Conservation (phyloP, 2,329 filamentous ascomycete genomes). For the Rhinocladiella similis region DNA sequence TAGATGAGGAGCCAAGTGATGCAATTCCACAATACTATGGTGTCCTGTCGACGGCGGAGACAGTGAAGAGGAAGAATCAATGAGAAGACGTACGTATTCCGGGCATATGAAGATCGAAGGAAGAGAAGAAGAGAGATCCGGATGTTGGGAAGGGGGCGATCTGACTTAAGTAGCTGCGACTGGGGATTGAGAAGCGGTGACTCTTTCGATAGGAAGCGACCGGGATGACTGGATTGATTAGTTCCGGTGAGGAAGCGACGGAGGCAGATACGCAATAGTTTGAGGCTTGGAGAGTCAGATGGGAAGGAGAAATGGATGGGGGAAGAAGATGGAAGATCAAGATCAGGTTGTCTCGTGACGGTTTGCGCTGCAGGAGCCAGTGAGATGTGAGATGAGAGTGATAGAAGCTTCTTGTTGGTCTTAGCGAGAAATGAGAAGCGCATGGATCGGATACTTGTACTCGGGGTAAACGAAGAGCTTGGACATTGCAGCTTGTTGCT, state of each 20-base stretch:
- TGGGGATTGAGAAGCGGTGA: too few species aligned
- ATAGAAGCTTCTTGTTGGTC: not conserved
- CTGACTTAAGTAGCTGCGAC: slow-evolving; percentile 18
- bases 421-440: not conserved
- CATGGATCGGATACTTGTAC: not conserved
- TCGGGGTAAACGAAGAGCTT: not conserved
- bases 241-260: slow-evolving; percentile 3
- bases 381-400: not conserved
- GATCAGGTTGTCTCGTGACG: slow-evolving; percentile 17
- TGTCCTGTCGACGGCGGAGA: not conserved
- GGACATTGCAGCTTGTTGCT: not conserved
- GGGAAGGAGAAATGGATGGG: slow-evolving; percentile 10
- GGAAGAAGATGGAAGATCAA: not conserved
- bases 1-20: slow-evolving; percentile 9
- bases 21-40: not conserved
- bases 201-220: slow-evolving; percentile 13
- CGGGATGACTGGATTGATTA: not conserved
- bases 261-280: slow-evolving; percentile 18
- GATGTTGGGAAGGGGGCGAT: slow-evolving; percentile 6
- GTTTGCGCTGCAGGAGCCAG: not conserved
- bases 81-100: slow-evolving; percentile 28
- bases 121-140: not conserved
- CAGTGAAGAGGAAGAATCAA: slow-evolving; percentile 4
- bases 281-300: slow-evolving; percentile 16
- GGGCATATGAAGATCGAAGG: slow-evolving; percentile 20